Evolutionary conservation across 768 basidiomycete species (phyloP), one percentile per base, ranked within the genome.

Genomic region (Auricularia sp.): DNA sequence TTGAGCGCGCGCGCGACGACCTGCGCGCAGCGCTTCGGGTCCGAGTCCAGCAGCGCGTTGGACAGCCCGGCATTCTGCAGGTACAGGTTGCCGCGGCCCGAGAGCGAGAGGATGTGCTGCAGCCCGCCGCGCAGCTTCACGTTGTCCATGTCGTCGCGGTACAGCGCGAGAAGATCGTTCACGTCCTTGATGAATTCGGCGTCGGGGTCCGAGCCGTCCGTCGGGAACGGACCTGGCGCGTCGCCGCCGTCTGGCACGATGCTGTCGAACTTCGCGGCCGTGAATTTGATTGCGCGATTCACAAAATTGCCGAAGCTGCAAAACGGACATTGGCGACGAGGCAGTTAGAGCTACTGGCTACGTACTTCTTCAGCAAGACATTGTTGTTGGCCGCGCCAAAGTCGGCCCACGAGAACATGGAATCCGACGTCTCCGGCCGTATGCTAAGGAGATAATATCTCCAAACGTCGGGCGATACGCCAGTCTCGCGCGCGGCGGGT

Each of bases 341-440:
- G 3, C 51, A 21, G 3, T 16, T 35, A 62, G 47, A 62, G 3
- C 33, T 14, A 36, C 24, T 33, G 24, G 33, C 18, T 1, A 73
- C 82, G 69, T 65, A 92, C 92, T 98, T 99, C 75, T 98, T 97
- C 70, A 99, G 77, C 47, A 99, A 78, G 65, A 98, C 83, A 66
- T 89, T 90, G 78, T 99, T 99, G 74, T 97, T 95, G 11, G 90
- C 91, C 35, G 90, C 78, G 69, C 93, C 92, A 71, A 94, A 96
- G 67, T 94, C 94, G 16, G 86, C 80, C 97, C 97, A 99, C 0
- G 94, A 93, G 79, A 99, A 99, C 81, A 92, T 94, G 58, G 95
- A 85, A 73, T 99, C 97, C 21, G 86, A 87, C 7, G 87, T 94
- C 77, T 99, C 97, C 2, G 97, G 97, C 62, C 97, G 81, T 13